phyloP scores from a whole-genome alignment of 2,329 filamentous ascomycete species.

The Botrytis porri region DNA sequence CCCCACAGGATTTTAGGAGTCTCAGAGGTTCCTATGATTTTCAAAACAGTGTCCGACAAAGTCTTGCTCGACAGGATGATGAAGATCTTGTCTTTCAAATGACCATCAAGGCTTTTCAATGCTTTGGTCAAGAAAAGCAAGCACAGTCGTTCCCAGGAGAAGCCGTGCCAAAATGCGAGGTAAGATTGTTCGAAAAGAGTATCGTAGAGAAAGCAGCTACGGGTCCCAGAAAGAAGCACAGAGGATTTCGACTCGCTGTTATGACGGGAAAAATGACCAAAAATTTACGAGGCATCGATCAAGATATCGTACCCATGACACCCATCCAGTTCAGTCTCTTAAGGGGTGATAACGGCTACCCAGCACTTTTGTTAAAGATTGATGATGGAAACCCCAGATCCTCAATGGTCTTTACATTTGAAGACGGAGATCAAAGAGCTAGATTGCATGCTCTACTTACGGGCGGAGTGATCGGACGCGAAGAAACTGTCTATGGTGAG shows the following conservation, averaged over 20 bases:
- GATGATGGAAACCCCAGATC: slow-evolving; percentile 45
- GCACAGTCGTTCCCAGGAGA: slow-evolving; percentile 74
- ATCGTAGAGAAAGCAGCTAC: slow-evolving; percentile 67
- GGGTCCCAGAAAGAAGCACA: slow-evolving; percentile 69
- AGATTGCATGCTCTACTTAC: slow-evolving; percentile 70
- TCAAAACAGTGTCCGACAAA: slow-evolving; percentile 70
- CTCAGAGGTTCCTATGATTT: slow-evolving; percentile 86
- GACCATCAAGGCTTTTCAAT: slow-evolving; percentile 72
- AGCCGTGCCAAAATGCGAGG: slow-evolving; percentile 65
- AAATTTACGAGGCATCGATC: slow-evolving; percentile 72
- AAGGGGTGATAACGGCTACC: slow-evolving; percentile 65
- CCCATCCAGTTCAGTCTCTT: slow-evolving; percentile 78
- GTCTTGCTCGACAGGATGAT: slow-evolving; percentile 64
- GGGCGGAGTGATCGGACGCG: slow-evolving; percentile 64
- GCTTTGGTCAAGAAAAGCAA: slow-evolving; percentile 70
- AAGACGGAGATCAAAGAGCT: slow-evolving; percentile 66
- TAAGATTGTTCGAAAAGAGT: slow-evolving; percentile 72
- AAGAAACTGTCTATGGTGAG: slow-evolving; percentile 70
- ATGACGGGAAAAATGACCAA: slow-evolving; percentile 76
- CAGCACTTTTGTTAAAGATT: slow-evolving; percentile 65
- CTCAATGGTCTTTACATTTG: slow-evolving; percentile 75
- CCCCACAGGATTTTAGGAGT: slow-evolving; percentile 72
- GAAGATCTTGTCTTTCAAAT: slow-evolving; percentile 69
- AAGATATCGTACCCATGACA: slow-evolving; percentile 60
- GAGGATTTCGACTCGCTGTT: slow-evolving; percentile 74